Conservation (phyloP, 495 filamentous ascomycete species). For the Neurospora discreta region DNA sequence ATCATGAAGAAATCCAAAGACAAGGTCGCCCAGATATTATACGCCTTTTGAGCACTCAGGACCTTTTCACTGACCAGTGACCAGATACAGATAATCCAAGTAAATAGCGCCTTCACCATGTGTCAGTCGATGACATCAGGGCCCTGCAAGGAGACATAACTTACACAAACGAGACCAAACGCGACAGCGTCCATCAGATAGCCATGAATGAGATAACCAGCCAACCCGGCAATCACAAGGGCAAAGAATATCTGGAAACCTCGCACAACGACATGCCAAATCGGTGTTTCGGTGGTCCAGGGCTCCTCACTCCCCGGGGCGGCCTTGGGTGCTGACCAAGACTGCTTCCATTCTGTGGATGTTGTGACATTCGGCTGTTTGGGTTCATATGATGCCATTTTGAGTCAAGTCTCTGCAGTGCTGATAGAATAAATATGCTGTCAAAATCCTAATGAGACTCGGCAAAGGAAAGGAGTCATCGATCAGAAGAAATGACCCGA, state of each 20-base stretch:
- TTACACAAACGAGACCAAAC: slow-evolving; percentile 29
- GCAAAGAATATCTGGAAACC: slow-evolving; percentile 28
- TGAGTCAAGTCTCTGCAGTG: not conserved
- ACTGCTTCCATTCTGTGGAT: not conserved
- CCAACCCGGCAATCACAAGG: slow-evolving; percentile 26
- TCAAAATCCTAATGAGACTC: not conserved
- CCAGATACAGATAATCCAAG: slow-evolving; percentile 32
- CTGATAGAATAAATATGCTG: not conserved
- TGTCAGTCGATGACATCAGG: not conserved
- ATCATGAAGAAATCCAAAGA: slow-evolving; percentile 33
- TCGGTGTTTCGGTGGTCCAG: slow-evolving; percentile 17
- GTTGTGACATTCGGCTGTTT: not conserved
- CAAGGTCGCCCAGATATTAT: slow-evolving; percentile 39
- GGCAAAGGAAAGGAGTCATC: not conserved
- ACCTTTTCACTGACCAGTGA: slow-evolving; percentile 31
- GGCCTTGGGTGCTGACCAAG: not conserved
- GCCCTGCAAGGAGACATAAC: slow-evolving; percentile 3
- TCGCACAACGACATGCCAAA: slow-evolving; percentile 28
- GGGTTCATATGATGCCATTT: not conserved
- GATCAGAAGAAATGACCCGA: not conserved
- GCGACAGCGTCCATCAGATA: slow-evolving; percentile 21
- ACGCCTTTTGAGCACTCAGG: slow-evolving; percentile 18
- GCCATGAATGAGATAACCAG: slow-evolving; percentile 34
- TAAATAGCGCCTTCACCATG: slow-evolving; percentile 28
- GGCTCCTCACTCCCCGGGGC: not conserved